Evolutionary conservation across 805 yeast species (phyloP).

Genomic region (Sugiyamaella valdiviana): DNA sequence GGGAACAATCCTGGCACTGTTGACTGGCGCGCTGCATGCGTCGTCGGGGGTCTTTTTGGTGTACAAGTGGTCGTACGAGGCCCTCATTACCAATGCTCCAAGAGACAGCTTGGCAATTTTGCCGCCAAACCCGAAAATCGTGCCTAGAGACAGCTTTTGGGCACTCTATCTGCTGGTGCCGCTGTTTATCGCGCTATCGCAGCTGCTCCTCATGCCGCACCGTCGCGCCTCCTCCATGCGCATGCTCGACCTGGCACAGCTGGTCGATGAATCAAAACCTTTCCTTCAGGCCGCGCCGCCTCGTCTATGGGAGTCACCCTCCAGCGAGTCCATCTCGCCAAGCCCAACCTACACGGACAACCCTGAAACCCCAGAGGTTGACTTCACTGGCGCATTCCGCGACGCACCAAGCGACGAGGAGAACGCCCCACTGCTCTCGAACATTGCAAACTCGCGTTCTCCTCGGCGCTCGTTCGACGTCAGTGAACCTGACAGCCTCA

Average conservation of each 20-base stretch:
- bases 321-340: not conserved
- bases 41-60: constrained; percentile 80
- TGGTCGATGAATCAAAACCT: not conserved
- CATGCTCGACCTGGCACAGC: constrained; percentile 39
- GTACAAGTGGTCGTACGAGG: constrained; percentile 42
- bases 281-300: constrained; percentile 4
- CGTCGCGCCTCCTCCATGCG: constrained; percentile 57
- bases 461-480: not conserved
- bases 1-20: constrained; percentile 70
- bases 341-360: not conserved
- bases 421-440: constrained; percentile 2
- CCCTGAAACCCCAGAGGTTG: not conserved
- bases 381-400: constrained; percentile 6
- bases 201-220: constrained; percentile 70
- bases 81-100: constrained; percentile 51
- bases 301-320: not conserved
- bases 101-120: no score
- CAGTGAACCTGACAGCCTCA: constrained; percentile 5
- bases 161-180: constrained; percentile 67
- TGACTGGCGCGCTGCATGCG: constrained; percentile 93
- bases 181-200: constrained; percentile 65
- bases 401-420: not conserved
- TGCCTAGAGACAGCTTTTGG: constrained; percentile 58
- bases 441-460: not conserved
- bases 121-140: not conserved